Conservation (phyloP, 371 early-diverging fungal genomes). For the Saksenaea vasiformis region DNA sequence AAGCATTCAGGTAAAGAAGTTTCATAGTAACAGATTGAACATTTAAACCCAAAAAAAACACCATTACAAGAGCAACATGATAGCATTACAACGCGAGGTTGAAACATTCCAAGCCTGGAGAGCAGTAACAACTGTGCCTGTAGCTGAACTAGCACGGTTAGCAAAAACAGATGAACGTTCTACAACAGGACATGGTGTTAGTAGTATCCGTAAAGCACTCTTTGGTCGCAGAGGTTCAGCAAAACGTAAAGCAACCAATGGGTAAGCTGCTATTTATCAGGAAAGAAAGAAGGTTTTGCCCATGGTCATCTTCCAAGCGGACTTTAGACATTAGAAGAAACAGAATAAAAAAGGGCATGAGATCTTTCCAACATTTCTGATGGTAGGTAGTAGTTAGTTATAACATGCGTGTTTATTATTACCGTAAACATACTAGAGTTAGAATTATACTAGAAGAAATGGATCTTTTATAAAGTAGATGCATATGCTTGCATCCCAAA, state of each 20-base stretch:
- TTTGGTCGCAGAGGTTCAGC: conserved; percentile 25
- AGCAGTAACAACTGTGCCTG: conserved; percentile 24
- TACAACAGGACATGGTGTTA: conserved; percentile 4
- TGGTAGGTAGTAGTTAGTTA: too few species aligned
- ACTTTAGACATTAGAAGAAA: not conserved
- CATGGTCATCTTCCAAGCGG: not conserved
- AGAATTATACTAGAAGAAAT: too few species aligned
- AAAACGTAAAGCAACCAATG: conserved; percentile 13
- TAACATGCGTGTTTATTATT: too few species aligned
- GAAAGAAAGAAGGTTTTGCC: not conserved
- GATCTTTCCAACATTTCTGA: too few species aligned
- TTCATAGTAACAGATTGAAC: too few species aligned
- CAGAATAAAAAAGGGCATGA: too few species aligned
- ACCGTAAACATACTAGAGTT: too few species aligned
- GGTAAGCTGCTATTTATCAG: not conserved
- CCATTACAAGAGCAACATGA: conserved; percentile 23
- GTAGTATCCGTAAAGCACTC: conserved; percentile 17
- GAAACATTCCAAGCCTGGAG: conserved; percentile 41
- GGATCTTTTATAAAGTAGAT: too few species aligned
- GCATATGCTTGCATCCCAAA: too few species aligned
- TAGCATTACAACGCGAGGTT: conserved; percentile 31
- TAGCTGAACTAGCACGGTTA: conserved; percentile 24
- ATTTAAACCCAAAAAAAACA: too few species aligned
- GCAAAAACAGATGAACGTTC: conserved; percentile 25
- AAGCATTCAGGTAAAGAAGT: conserved; percentile 23